Base-by-base conservation (phyloP, 495 filamentous ascomycete species). In the Daldinia decipiens region DNA sequence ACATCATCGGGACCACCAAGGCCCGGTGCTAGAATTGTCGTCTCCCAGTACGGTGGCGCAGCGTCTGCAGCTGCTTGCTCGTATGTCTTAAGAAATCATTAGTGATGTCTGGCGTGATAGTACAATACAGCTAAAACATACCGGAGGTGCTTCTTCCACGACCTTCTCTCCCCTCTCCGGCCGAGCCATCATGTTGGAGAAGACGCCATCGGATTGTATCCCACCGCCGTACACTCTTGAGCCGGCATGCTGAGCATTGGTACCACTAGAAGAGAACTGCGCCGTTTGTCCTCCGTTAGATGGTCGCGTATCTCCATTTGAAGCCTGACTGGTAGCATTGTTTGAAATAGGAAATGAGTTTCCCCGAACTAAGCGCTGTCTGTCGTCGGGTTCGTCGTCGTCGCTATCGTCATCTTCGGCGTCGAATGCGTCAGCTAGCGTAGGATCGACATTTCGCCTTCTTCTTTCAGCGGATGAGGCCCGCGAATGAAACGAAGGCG, bases 31-130 rank as follows among this genome's bases (percentile, higher is more conserved):
- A 98, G 86, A 73, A 99, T 98, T 2, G 95, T 98, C 17, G 95
- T 98, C 81, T 99, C 95, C 95, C 95, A 99, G 79, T 98, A 99
- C 2, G 96, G 95, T 0, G 95, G 95, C 38, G 95, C 93, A 21
- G 95, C 93, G 81, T 99, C 95, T 17, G 95, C 95, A 9, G 95
- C 95, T 6, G 95, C 95, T 89, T 97, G 94, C 86, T 99, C 96
- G 82, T 99, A 99, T 21, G 94, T 93, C 94, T 98, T 47, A 68
- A 40, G 29, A 54, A 59, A 62, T 52, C 21, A 62, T 81, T 77
- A 82, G 80, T 76, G 64, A 77, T 62, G 40, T 43, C 17, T 24
- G 12, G 19, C 31, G 6, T 24, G 45, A 29, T 3, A 43, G 26
- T 12, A 53, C 31, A 13, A 59, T 31, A 5, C 26, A 5, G 36